These are phyloP conservation scores for Odontarrhena argentea DNA, from an alignment of 345 rosid species.

Conservation along the genomic window DNA sequence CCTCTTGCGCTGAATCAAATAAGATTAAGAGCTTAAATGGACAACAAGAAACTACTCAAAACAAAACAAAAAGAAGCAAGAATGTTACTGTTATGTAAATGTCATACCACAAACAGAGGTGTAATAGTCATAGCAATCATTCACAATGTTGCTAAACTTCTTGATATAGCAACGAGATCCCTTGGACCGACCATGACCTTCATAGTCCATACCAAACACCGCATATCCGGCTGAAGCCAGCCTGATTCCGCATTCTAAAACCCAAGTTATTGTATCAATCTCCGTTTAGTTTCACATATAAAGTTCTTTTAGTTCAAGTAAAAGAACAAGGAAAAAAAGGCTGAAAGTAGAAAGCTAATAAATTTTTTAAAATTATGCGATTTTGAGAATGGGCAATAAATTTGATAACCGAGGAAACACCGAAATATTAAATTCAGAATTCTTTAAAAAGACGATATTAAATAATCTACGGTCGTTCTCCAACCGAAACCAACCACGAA, in stretches of 20 bases:
- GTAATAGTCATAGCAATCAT: slow-evolving; percentile 78
- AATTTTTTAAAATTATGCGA: neutral
- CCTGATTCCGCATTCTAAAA: slow-evolving; percentile 78
- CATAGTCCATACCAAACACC: slow-evolving; percentile 90
- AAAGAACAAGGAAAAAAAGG: neutral
- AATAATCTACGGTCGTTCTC: slow-evolving; percentile 28
- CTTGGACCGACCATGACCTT: slow-evolving; percentile 89
- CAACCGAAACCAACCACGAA: slow-evolving; percentile 37
- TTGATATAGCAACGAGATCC: slow-evolving; percentile 96
- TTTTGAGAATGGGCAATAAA: neutral
- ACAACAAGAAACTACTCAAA: neutral
- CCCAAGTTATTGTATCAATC: neutral
- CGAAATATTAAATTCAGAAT: neutral
- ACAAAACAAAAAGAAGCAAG: neutral
- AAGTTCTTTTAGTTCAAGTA: slow-evolving; percentile 1
- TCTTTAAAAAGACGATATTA: neutral
- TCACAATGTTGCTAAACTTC: slow-evolving; percentile 72
- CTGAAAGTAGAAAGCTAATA: neutral
- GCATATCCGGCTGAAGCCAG: slow-evolving; percentile 77
- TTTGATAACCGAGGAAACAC: neutral
- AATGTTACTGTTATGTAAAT: neutral
- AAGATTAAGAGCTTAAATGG: neutral
- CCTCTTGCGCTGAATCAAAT: slow-evolving; percentile 54
- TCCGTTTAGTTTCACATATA: slow-evolving; percentile 22
- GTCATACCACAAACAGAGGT: slow-evolving; percentile 71